Base-by-base conservation (phyloP, 169 alveolate species). In the Plasmodium vivax region DNA sequence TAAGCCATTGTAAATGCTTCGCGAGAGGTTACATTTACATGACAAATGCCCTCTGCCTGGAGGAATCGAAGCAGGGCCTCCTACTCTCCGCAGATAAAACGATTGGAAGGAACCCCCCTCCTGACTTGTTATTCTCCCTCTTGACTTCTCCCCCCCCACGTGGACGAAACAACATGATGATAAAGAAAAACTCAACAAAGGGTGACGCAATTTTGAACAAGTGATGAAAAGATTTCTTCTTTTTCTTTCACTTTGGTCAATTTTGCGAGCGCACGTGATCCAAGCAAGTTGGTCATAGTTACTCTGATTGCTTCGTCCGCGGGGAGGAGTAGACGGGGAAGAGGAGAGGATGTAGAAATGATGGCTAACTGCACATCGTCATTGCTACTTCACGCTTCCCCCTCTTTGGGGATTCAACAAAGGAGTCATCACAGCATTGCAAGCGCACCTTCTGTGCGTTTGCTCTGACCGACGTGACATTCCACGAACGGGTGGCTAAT, bases 301-400 rank as follows among this genome's bases (percentile, higher is more conserved):
- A 92, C 95, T 92, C 95, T 92, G 95, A 92, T 88, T 92, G 58
- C 82, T 92, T 92, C 95, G 83, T 73, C 83, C 72, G 54, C 51
- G 56, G 47, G 71, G 56, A 9, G 14, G 1, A 45, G 56, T 0
- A 16, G 3, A 5, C 10, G 30, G 68, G 19, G 34, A 16, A 12
- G 34, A 16, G 14, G 38, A 43, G 19, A 0, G 27, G 71, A 1
- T 1, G 51, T n/a, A 54, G 30, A 32, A 75, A n/a, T 30, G 1
- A 6, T 41, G 23, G 12, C 32, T 1, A 36, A 14, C 56, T 2
- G 1, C 23, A 8, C 75, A 7, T 56, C 14, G n/a, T 56, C 45
- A 38, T 4, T 5, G 45, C 6, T 2, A 2, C 41, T 0, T 36
- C 1, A 36, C 23, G 62, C 62, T 6, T 14, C 23, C 62, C 4